A percentile compares a stretch with the other conserved stretches of the same genome.
These are phyloP conservation scores for Choiromyces venosus DNA, from an alignment of 495 filamentous ascomycete species.

Conservation along the genomic window DNA sequence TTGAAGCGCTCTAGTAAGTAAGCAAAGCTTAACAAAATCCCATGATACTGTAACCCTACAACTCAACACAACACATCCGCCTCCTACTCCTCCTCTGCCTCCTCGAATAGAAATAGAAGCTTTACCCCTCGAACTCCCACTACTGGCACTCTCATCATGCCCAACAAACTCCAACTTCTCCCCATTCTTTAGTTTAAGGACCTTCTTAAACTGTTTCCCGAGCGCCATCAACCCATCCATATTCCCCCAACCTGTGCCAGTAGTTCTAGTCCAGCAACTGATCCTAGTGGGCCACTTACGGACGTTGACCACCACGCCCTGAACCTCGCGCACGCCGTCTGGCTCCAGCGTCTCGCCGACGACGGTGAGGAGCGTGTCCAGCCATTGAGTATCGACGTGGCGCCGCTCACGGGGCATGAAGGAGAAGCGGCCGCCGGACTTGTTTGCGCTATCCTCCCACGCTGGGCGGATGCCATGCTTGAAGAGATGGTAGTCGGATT, in stretches of 20 bases:
- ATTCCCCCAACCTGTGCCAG: not conserved
- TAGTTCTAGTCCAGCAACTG: not conserved
- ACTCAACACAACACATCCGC: not conserved
- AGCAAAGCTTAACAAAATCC: not conserved
- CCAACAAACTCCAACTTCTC: not conserved
- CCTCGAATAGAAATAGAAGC: not conserved
- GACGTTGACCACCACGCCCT: not conserved
- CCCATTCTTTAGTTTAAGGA: not conserved
- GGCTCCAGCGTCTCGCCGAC: not conserved
- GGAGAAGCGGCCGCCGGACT: not conserved
- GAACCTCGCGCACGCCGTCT: not conserved
- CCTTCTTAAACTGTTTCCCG: not conserved
- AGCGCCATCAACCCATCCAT: not conserved
- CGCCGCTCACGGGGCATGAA: not conserved
- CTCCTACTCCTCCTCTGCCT: not conserved
- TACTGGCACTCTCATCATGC: not conserved
- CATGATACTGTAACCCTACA: not conserved
- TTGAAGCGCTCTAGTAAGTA: too few relatives aligned
- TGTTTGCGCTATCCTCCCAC: not conserved
- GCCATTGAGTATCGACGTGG: not conserved
- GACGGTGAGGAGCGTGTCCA: not conserved
- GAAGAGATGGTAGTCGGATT: conserved; percentile 3
- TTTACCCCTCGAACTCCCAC: not conserved
- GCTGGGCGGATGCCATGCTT: not conserved
- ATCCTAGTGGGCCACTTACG: not conserved